Evolutionary conservation across 768 basidiomycete species (phyloP), one percentile per base, ranked within the genome.

Genomic region (Austroboletus eburneus): DNA sequence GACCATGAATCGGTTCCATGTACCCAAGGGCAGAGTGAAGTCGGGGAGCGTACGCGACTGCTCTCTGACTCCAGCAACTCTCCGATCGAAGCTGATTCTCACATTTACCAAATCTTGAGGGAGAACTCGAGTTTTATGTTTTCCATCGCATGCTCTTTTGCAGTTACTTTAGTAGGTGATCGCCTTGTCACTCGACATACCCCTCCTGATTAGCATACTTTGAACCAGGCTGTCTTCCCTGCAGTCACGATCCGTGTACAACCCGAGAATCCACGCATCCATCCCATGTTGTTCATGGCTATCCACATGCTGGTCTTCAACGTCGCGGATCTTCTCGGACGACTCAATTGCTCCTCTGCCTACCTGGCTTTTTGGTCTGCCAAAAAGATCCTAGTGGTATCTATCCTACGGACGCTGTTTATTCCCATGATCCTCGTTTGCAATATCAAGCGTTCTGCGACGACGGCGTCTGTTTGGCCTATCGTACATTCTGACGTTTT

Each of bases 211-310:
- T 13, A 32, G 42, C 16, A 30, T 45, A 27, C 35, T 39, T 49
- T 9, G 14, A 44, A 43, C 33, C 49, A 93, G 91, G 78, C 90
- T 22, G 83, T 93, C 38, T 93, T 78, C 65, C 91, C 91, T 3
- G 77, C 90, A 1, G 84, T 93, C 55, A 92, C 91, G 3, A 77
- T 81, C 3, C 84, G 83, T 0, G 78, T 93, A 39, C 62, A 68
- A 27, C 79, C 91, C 7, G 80, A 77, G 5, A 84, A 83, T 51
- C 76, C 79, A 2, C 59, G 64, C n/a, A 79, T 74, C 32, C 86
- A 91, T 53, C 88, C 89, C 1, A 70, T 91, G 9, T 73, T 93
- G 22, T 95, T 95, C 69, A 83, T 69, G 49, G 75, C 84, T 4
- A 52, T 84, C 24, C 86, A 89, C 57, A 88, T 90, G 68, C 69